Evolutionary conservation across 306 rosid genomes (phyloP), one percentile per base, ranked within the genome.

Genomic region (Acmispon strigosus): DNA sequence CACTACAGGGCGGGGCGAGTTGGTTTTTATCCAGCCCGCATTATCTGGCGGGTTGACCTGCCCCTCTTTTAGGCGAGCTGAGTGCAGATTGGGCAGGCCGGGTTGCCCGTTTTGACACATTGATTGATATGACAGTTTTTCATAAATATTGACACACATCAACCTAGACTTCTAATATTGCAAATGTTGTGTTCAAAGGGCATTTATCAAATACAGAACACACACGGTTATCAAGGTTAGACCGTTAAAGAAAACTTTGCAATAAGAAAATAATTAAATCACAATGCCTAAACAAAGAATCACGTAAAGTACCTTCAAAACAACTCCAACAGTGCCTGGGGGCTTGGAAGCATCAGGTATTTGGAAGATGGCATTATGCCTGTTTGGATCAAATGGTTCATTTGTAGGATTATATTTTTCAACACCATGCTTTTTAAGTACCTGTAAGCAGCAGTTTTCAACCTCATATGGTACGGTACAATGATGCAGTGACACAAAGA

Each of bases 341-440:
- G 96, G 86, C 81, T 89, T 95, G 62, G 99, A 84, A 77, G 86
- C 82, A 82, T 91, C 92, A 55, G 90, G 87, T 37, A 95, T 55
- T 84, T 91, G 90, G 82, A 89, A 95, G 20, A 89, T 73, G 1
- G 99, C 99, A 3, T 87, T 82, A 76, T 95, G 99, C 76, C 82
- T 91, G 82, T 95, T 81, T 24, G 99, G 99, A 84, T 95, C 85
- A 77, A 95, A 95, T 27, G 97, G 90, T 82, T 95, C 97, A 77
- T 95, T 89, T 62, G 81, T 73, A 39, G 99, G 96, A 82, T 91
- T 97, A 81, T 69, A 95, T 56, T 84, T 95, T 82, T 86, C 96
- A 10, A 95, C 70, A 37, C 97, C 99, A 43, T 67, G 82, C 83
- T 91, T 95, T 75, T 71, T 91, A 29, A 95, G 88, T 44, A 84